Base-by-base conservation (phyloP, 2,329 filamentous ascomycete species). In the Sporothrix variecibatus region DNA sequence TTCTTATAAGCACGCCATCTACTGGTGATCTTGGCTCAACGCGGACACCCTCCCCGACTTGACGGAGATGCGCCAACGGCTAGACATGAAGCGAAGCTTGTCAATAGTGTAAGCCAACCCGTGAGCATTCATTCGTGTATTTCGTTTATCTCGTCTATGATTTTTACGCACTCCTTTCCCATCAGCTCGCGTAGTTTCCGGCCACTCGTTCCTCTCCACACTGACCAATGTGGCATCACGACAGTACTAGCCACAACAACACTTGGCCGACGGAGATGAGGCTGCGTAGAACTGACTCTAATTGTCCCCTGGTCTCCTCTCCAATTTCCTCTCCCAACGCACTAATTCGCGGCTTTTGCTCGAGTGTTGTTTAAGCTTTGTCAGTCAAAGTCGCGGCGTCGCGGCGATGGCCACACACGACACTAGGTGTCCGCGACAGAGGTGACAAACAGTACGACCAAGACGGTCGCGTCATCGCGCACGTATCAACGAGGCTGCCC, bases 1-100 rank as follows among this genome's bases (percentile, higher is more conserved):
- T 69, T 43, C 67, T 69, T 46, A 26, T 56, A 46, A 68, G 62
- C 72, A 68, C 64, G 72, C 62, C 72, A 68, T 68, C 62, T 8
- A 5, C 26, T 26, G 62, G n/a, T 7, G 31, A 28, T 23, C 62
- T 73, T 43, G 20, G 40, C 58, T 64, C 70, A 72, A 34, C 6
- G 46, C 17, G 34, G 43, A 43, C 60, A 7, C 3, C n/a, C 34
- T 26, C n/a, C 15, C 17, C 38, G 38, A 43, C 62, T 38, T 38
- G 23, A 49, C 0, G 17, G 6, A 26, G 62, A 46, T 38, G 62
- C 31, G 17, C 31, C 60, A 8, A 38, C 20, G n/a, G 20, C 26
- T n/a, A 23, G 31, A 9, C 31, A 11, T 38, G 62, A 49, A 31
- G 26, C 65, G 12, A 53, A 20, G 58, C n/a, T 56, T 26, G 23